These are phyloP conservation scores for Strobilomyces dryophilus DNA, from an alignment of 768 basidiomycete genomes.

Conservation along the genomic window DNA sequence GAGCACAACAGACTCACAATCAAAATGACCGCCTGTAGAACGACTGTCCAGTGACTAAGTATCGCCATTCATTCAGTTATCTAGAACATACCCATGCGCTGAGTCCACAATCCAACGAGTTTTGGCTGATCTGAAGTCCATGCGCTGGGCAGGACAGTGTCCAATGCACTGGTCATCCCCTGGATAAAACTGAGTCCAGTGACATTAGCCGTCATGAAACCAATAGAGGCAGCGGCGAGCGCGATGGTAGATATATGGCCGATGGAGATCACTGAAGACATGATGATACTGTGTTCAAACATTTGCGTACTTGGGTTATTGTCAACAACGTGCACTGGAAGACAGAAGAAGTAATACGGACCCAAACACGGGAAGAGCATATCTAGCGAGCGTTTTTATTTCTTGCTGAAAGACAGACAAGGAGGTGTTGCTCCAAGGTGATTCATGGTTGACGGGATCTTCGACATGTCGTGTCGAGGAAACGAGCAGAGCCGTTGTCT, in stretches of 20 bases:
- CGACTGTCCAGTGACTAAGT: conserved; percentile 6
- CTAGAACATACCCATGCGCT: conserved; percentile 66
- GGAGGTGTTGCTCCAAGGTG: conserved; percentile 20
- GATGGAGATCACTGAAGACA: conserved; percentile 84
- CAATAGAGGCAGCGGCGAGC: conserved; percentile 76
- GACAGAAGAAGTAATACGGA: conserved; percentile 31
- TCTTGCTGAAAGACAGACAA: conserved; percentile 5
- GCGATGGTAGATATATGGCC: conserved; percentile 90
- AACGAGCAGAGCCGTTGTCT: conserved; percentile 56
- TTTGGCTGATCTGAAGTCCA: conserved; percentile 88
- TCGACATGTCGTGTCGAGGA: conserved; percentile 51
- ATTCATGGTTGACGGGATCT: conserved; percentile 28
- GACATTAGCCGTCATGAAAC: conserved; percentile 71
- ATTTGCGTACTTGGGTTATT: conserved; percentile 50
- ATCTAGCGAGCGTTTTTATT: conserved; percentile 49
- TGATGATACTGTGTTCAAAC: conserved; percentile 82
- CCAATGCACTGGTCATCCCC: conserved; percentile 81
- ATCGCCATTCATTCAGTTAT: neutral
- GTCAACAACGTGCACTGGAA: neutral
- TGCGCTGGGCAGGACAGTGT: conserved; percentile 90
- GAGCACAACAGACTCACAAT: conserved; percentile 44
- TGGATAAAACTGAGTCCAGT: conserved; percentile 61
- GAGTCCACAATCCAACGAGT: conserved; percentile 86
- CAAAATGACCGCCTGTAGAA: conserved; percentile 29
- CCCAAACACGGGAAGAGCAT: conserved; percentile 74